These are phyloP conservation scores for Fusarium scirpi DNA, from an alignment of 2,329 filamentous ascomycete genomes.

Conservation along the genomic window DNA sequence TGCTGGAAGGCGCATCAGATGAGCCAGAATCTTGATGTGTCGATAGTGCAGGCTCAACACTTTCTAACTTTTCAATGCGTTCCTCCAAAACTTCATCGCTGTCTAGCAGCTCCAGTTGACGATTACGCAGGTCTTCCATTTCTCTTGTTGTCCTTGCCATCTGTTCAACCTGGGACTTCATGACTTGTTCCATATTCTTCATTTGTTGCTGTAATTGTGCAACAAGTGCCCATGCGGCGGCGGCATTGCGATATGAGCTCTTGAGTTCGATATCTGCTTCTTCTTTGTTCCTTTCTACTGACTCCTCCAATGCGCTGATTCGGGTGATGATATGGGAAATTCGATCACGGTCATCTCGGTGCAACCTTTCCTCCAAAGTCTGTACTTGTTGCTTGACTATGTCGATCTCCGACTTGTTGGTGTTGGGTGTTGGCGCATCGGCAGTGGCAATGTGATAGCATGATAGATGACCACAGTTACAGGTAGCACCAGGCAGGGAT, in stretches of 20 bases:
- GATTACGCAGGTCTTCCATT: constrained; percentile 60
- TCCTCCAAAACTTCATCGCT: constrained; percentile 66
- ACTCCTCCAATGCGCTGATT: constrained; percentile 65
- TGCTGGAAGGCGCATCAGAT: constrained; percentile 14
- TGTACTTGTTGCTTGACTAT: constrained; percentile 46
- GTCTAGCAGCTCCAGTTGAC: constrained; percentile 63
- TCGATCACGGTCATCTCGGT: constrained; percentile 52
- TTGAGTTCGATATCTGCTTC: constrained; percentile 66
- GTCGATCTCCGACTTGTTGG: constrained; percentile 56
- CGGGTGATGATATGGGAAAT: constrained; percentile 57
- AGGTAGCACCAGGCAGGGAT: constrained; percentile 65
- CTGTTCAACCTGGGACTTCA: constrained; percentile 56
- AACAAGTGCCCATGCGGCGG: constrained; percentile 65
- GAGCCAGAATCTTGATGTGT: constrained; percentile 40
- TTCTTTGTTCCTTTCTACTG: constrained; percentile 63
- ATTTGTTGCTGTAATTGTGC: constrained; percentile 57
- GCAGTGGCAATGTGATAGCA: constrained; percentile 68
- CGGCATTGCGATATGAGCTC: constrained; percentile 66
- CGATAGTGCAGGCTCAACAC: constrained; percentile 38
- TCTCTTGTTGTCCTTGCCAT: constrained; percentile 56
- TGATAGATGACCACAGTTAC: constrained; percentile 70
- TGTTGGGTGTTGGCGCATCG: constrained; percentile 62
- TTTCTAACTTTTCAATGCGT: constrained; percentile 62
- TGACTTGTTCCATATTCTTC: constrained; percentile 52
- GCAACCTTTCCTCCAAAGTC: constrained; percentile 51